Evolutionary conservation across 2,329 filamentous ascomycete species (phyloP), one percentile per base, ranked within the genome.

Genomic region (Nannizzia gypsea): DNA sequence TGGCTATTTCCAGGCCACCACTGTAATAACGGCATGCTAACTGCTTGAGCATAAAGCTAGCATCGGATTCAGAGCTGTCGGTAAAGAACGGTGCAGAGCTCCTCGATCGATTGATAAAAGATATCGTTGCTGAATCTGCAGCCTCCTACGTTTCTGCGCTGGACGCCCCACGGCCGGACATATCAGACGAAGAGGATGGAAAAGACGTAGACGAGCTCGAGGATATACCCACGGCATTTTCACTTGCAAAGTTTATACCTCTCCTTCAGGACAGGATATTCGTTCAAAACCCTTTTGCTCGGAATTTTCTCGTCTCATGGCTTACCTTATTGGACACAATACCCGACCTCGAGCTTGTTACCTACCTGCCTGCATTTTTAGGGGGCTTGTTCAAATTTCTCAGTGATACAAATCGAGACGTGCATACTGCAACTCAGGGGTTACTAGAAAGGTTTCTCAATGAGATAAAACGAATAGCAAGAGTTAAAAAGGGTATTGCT

Each of bases 41-140:
- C 59, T 55, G 48, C 50, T 34, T 46, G 57, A 58, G 54, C 50
- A 24, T 54, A 50, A 61, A 96, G 91, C 83, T 99, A 66, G 91
- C 92, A 15, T 93, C 93, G 55, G 93, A 99, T 72, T 92, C 91
- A 0, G 95, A 99, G 71, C 78, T 96, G 3, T 97, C 92, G 0
- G 95, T 99, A 61, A 99, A 99, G 75, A 99, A 99, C 70, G 93
- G 93, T 28, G 93, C 93, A 22, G 93, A 99, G 72, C 81, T 99
- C 56, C 81, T 99, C 6, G 93, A 99, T 74, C 88, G 93, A 31
- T 81, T 99, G 55, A 86, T 99, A 69, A 96, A 96, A 74, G 91
- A 97, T 68, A 96, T 97, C 63, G 90, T 97, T 2, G 88, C 91
- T 1, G 92, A 97, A 74, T 96, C 91, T 4, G 91, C 92, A 13